Conservation (phyloP, 2,329 filamentous ascomycete species). For the Spiromastix sp. region DNA sequence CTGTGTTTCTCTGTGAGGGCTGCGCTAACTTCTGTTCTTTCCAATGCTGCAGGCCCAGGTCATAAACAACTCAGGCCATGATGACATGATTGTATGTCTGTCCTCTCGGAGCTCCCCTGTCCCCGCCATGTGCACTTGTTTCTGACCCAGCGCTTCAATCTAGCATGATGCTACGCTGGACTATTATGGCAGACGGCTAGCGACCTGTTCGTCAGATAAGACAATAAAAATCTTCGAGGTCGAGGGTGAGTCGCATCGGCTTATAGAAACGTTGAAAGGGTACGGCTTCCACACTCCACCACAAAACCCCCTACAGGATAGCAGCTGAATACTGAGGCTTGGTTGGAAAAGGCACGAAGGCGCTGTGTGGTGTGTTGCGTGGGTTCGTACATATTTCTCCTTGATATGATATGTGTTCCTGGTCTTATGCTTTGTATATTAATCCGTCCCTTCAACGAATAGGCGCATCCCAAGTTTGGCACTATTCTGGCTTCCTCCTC, state of each 20-base stretch:
- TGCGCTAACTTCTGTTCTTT: slow-evolving; percentile 1
- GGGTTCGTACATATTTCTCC: slow-evolving; percentile 41
- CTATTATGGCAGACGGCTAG: slow-evolving; percentile 92
- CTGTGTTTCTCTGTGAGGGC: slow-evolving; percentile 5
- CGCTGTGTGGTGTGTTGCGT: slow-evolving; percentile 94
- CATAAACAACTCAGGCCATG: slow-evolving; percentile 79
- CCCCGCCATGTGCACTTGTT: neutral
- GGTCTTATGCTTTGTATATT: neutral
- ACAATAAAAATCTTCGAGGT: slow-evolving; percentile 99
- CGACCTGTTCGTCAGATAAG: slow-evolving; percentile 94
- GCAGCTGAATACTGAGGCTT: slow-evolving; percentile 7
- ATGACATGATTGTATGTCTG: slow-evolving; percentile 96
- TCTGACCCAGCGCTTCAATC: neutral
- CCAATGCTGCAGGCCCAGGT: slow-evolving; percentile 52
- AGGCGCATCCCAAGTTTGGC: slow-evolving; percentile 93
- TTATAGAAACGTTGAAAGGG: slow-evolving; percentile 92
- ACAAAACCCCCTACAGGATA: neutral
- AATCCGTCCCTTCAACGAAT: slow-evolving; percentile 2
- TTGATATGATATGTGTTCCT: neutral
- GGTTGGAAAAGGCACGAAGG: slow-evolving; percentile 68
- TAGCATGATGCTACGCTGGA: slow-evolving; percentile 97
- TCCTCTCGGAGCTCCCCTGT: neutral
- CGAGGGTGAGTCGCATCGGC: slow-evolving; percentile 79
- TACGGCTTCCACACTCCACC: slow-evolving; percentile 32
- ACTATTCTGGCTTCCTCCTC: slow-evolving; percentile 92